Evolutionary conservation across 1,284 basidiomycete species (phyloP), one percentile per base, ranked within the genome.

Genomic region (Rhodotorula glutinis): DNA sequence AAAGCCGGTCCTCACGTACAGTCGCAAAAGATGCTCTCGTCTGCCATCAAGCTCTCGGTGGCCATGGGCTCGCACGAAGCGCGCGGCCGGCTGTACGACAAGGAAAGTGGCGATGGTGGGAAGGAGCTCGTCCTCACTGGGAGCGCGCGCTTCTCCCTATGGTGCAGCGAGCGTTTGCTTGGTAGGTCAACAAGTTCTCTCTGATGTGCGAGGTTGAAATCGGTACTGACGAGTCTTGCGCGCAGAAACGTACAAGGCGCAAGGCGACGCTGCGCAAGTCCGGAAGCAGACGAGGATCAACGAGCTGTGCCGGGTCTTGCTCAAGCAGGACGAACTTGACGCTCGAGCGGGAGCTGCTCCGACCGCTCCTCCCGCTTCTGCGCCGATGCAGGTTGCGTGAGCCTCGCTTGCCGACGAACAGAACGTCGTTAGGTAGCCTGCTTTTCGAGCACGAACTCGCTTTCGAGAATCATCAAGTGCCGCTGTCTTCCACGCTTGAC

Each of bases 11-110:
- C 19, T 9, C 14, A 44, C 49, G 10, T n/a, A n/a, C 53, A 65
- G 64, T 58, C 64, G 8, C 41, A 61, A 16, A 61, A 57, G 54
- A 65, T 65, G 64, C 38, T 65, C 19, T 38, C 44, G 19, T 65
- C 64, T 9, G 49, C 59, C 2, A 27, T 57, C 9, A 40, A 55
- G 4, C 49, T 65, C 54, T 44, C 60, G 17, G 46, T 52, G 17
- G 30, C 41, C 25, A 57, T 65, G 55, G 64, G 64, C 11, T 43
- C 54, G 13, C n/a, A 54, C 21, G 27, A n/a, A 21, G 1, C 44
- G 29, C 40, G 40, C 47, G 27, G 40, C 21, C 41, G 51, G 7
- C 17, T 23, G 49, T 33, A 51, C 19, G 47, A 49, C 13, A 27
- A 27, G 25, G 49, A 29, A n/a, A 51, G 33, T 14, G 21, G 23